phyloP scores from a whole-genome alignment of 2,329 filamentous ascomycete species.

The Apiospora phragmitis region DNA sequence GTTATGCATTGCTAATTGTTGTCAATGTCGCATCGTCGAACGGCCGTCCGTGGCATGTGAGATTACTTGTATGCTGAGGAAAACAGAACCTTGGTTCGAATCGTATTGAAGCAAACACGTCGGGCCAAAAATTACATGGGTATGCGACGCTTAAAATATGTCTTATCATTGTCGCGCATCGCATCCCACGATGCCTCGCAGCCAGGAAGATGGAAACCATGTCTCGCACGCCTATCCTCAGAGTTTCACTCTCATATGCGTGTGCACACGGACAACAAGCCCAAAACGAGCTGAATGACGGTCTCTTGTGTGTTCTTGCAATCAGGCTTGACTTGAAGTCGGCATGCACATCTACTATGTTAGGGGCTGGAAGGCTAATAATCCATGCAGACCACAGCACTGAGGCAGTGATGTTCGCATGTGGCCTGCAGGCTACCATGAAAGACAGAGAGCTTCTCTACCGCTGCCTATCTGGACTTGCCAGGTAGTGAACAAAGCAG shows the following conservation, averaged over 20 bases:
- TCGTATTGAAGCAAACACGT: neutral
- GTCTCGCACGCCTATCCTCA: neutral
- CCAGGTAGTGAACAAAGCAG: neutral
- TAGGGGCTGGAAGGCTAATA: neutral
- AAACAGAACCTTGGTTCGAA: neutral
- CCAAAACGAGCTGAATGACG: neutral
- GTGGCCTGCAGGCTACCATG: neutral
- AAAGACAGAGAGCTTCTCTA: neutral
- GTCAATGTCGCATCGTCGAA: neutral
- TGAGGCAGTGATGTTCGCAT: neutral
- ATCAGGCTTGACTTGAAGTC: neutral
- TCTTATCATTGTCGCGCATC: neutral
- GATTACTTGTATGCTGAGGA: neutral
- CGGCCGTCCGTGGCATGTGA: neutral
- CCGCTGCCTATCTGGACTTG: neutral
- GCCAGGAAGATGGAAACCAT: neutral
- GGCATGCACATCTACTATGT: neutral
- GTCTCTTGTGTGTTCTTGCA: neutral
- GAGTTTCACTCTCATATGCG: neutral
- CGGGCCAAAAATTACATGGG: neutral
- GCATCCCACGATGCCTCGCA: neutral
- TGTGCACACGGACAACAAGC: neutral
- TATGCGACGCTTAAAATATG: neutral
- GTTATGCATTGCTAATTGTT: neutral
- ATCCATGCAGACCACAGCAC: neutral